A percentile compares a stretch with the other conserved stretches of the same genome.
These are phyloP conservation scores for Plasmodium billcollinsi DNA, from an alignment of 169 alveolate species.

Conservation along the genomic window DNA sequence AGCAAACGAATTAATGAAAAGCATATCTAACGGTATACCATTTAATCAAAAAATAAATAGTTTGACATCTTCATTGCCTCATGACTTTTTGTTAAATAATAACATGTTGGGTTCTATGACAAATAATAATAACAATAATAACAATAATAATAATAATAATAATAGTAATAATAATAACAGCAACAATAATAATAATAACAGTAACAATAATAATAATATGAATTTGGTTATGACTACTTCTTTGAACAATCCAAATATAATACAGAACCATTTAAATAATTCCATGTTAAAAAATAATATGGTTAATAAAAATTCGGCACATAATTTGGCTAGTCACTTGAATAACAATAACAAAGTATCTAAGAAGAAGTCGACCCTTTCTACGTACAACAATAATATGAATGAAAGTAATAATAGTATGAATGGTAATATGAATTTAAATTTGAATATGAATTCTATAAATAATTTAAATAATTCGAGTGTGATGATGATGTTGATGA, in stretches of 20 bases:
- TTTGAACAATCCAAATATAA: too few species aligned
- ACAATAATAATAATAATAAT: slow-evolving; percentile 4
- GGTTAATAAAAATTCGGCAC: too few species aligned
- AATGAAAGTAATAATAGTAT: background rate
- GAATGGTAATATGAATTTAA: background rate
- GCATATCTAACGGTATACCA: background rate
- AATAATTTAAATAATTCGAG: background rate
- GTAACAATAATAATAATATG: slow-evolving; percentile 2
- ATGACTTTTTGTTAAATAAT: slow-evolving; percentile 14
- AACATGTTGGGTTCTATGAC: background rate
- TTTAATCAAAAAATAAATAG: slow-evolving; percentile 2
- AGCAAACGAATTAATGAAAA: background rate
- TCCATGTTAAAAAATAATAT: too few species aligned
- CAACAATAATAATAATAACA: background rate
- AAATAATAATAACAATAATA: background rate
- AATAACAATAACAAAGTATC: too few species aligned
- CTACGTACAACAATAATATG: too few species aligned
- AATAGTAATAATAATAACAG: slow-evolving; percentile 1
- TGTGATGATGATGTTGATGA: too few species aligned
- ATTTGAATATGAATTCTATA: background rate
- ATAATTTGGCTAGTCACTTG: too few species aligned
- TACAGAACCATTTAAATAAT: too few species aligned
- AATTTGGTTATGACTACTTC: background rate
- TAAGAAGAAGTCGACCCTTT: too few species aligned
- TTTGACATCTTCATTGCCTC: background rate